Conservation (phyloP, 805 yeast genomes). For the Dipodascus geniculatus region DNA sequence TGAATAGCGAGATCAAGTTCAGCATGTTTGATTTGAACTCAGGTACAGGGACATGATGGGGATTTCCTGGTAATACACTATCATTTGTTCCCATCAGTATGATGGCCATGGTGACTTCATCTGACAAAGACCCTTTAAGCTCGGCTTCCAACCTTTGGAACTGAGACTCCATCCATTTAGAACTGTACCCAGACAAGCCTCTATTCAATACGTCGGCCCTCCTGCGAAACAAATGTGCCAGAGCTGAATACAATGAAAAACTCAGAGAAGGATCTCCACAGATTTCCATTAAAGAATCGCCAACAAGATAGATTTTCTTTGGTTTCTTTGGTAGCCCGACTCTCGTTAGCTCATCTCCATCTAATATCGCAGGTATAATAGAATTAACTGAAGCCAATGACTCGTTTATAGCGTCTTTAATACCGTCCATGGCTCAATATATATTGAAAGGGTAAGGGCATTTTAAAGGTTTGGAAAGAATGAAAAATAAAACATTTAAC, state of each 20-base stretch:
- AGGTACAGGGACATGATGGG: conserved; percentile 6
- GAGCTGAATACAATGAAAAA: conserved; percentile 16
- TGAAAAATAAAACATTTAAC: background rate
- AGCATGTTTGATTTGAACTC: conserved; percentile 3
- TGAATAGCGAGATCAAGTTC: conserved; percentile 3
- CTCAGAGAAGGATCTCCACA: conserved; percentile 8
- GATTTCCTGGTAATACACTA: conserved; percentile 7
- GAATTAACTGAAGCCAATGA: background rate
- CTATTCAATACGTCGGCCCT: conserved; percentile 14
- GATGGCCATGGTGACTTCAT: conserved; percentile 2
- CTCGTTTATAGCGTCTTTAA: too few species aligned
- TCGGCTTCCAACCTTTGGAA: conserved; percentile 10
- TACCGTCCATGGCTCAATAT: too few species aligned
- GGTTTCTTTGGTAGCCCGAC: conserved; percentile 8
- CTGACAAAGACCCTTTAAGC: background rate
- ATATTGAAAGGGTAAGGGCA: background rate
- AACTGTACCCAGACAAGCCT: conserved; percentile 13
- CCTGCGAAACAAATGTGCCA: conserved; percentile 8
- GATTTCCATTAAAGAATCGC: conserved; percentile 23
- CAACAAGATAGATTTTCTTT: conserved; percentile 32
- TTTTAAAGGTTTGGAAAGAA: background rate
- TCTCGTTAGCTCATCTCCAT: too few species aligned
- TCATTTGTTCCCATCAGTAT: conserved; percentile 8
- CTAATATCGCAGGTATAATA: background rate
- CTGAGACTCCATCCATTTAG: conserved; percentile 13